Conservation (phyloP, 306 rosid genomes). For the Quercus cerris region DNA sequence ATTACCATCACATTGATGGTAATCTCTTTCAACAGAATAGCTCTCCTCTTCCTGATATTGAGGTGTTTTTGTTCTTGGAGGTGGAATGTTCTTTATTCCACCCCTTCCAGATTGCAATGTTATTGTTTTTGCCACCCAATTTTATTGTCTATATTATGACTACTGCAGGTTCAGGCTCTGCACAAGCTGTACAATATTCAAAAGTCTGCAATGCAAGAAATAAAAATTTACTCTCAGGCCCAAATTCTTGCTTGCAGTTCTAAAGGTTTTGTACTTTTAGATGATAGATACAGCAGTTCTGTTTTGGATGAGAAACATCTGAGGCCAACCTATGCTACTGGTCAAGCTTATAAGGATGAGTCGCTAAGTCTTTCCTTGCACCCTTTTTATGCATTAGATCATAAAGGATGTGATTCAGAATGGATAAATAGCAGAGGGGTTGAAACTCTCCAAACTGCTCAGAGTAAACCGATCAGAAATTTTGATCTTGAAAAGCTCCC, state of each 20-base stretch:
- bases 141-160: neutral
- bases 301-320: neutral
- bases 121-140: too few species aligned
- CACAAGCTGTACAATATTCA: neutral
- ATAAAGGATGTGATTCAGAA: neutral
- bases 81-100: too few species aligned
- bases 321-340: slow-evolving; percentile 1
- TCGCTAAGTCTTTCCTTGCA: neutral
- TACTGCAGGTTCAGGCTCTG: neutral
- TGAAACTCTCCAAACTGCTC: neutral
- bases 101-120: neutral
- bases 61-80: too few species aligned
- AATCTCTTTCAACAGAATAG: too few species aligned
- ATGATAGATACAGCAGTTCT: neutral
- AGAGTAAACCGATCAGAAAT: neutral
- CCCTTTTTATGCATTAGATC: neutral
- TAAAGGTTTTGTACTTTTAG: neutral
- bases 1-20: too few species aligned
- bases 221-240: neutral
- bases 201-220: neutral
- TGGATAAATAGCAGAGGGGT: neutral
- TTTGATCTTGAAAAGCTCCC: neutral
- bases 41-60: too few species aligned
- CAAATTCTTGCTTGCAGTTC: neutral
- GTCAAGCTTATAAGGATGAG: neutral